Evolutionary conservation across 345 rosid genomes (phyloP).

Genomic region (Rhodomyrtus tomentosa): DNA sequence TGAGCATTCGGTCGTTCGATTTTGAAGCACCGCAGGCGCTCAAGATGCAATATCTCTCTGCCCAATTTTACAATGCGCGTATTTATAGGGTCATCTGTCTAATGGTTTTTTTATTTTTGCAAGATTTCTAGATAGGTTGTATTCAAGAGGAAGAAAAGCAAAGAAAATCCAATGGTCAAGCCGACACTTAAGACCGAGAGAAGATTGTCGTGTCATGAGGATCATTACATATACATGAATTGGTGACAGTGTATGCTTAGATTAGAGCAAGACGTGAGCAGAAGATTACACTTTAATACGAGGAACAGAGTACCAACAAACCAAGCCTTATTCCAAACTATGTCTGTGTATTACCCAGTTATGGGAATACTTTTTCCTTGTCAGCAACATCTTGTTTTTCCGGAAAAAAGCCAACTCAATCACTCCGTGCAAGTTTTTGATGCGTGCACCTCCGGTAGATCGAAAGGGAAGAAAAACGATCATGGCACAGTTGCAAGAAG

Average conservation of each 20-base stretch:
- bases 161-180: not conserved
- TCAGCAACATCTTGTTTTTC: not conserved
- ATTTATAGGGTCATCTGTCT: not conserved
- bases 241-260: not conserved
- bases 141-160: not conserved
- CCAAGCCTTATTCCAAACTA: not conserved
- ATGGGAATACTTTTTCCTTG: not conserved
- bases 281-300: not conserved
- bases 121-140: not conserved
- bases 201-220: not conserved
- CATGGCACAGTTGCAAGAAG: not conserved
- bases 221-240: not conserved
- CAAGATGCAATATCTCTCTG: not conserved
- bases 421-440: not conserved
- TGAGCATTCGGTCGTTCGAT: not conserved
- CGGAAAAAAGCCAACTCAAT: not conserved
- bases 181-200: not conserved
- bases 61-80: not conserved
- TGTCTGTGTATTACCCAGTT: not conserved
- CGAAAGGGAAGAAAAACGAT: not conserved
- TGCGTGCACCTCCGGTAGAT: not conserved
- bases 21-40: not conserved
- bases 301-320: not conserved
- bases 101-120: not conserved
- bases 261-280: not conserved